These are phyloP conservation scores for Oryza brachyantha DNA, from an alignment of 176 grass and related monocot species.

Conservation along the genomic window DNA sequence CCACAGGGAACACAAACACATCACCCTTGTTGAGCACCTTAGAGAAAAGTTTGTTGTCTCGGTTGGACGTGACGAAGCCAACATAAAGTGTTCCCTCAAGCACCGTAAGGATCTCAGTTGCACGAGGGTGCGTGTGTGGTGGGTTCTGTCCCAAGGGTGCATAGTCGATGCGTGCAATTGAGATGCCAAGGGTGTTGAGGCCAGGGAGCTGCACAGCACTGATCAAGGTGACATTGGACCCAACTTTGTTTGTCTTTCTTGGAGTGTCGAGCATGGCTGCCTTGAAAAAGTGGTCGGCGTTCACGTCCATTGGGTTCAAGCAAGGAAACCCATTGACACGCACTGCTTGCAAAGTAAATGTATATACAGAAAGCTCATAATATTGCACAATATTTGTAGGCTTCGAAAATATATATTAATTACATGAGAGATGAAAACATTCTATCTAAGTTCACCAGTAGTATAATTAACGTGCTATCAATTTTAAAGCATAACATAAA, in stretches of 20 bases:
- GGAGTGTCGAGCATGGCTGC: conserved; percentile 2
- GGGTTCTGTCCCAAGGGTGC: conserved; percentile 9
- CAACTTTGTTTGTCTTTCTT: not conserved
- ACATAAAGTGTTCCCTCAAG: conserved; percentile 42
- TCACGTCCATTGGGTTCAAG: not conserved
- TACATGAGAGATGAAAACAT: too few species aligned
- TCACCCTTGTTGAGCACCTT: conserved; percentile 44
- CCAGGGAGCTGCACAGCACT: not conserved
- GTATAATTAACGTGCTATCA: too few species aligned
- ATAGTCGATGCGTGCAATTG: conserved; percentile 21
- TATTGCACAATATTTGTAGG: not conserved
- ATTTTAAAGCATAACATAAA: too few species aligned
- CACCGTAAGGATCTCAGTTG: conserved; percentile 17
- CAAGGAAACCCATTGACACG: conserved; percentile 7
- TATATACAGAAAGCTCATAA: too few species aligned
- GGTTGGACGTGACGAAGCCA: conserved; percentile 32
- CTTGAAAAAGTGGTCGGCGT: not conserved
- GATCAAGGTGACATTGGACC: not conserved
- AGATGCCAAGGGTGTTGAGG: conserved; percentile 25
- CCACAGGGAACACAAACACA: conserved; percentile 27
- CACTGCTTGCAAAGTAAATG: not conserved
- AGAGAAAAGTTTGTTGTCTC: not conserved
- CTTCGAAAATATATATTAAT: not conserved
- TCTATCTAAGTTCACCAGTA: too few species aligned
- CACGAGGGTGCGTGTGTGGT: conserved; percentile 34